Base-by-base conservation (phyloP, 176 grass and related monocot genomes). In the Eragrostis curvula region DNA sequence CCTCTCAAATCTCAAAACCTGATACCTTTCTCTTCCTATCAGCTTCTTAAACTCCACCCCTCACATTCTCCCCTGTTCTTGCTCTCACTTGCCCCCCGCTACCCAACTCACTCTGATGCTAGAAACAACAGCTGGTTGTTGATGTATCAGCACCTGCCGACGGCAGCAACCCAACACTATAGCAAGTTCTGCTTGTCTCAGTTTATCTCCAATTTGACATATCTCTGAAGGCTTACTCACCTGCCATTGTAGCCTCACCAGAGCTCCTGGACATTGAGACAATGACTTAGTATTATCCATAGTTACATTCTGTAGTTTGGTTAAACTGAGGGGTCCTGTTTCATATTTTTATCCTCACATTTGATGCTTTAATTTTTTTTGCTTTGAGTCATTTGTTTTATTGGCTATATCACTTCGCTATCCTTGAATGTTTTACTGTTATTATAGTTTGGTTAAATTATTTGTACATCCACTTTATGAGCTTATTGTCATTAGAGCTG, bases 301-400 rank as follows among this genome's bases (percentile, higher is more conserved):
- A 21, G 41, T 78, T 7, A 53, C 10, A 47, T 75, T 39, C 12
- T 79, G 10, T 79, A 52, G 8, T 83, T 73, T 52, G 36, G 25
- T 27, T 56, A 15, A 15, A n/a, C 9, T 49, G 23, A 27, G 39
- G 40, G 40, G 44, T 13, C 21, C 28, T 71, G 30, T 17, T 55
- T 39, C 21, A 39, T 65, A 74, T 25, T 57, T 18, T 62, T 29
- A 74, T 68, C 23, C 70, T 28, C 23, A 44, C 69, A 41, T 81
- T 50, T 75, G 20, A 13, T 68, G 9, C 13, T 68, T 57, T 67
- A 39, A 43, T 65, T 15, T 64, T 41, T 64, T 41, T 71, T 71
- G 7, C 7, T 42, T 51, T 47, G 9, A 9, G n/a, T 72, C 20
- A 25, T 69, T 44, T 51, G 20, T 66, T 24, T 46, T 76, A 23